Evolutionary conservation across 352 stramenopile species (phyloP), one percentile per base, ranked within the genome.

Genomic region (Phytophthora sansomeana): DNA sequence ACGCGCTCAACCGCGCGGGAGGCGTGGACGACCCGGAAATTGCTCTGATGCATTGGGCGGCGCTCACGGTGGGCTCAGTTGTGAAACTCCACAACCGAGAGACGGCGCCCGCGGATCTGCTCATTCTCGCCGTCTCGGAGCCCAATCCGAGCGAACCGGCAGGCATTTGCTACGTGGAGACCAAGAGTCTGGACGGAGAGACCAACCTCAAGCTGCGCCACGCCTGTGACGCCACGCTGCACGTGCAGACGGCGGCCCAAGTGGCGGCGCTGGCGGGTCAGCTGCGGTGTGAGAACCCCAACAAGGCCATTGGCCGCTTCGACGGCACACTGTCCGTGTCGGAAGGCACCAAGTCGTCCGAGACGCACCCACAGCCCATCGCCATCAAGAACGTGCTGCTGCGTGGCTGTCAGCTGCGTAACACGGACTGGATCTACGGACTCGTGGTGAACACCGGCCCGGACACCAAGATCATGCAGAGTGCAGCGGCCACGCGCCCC

Each of bases 131-230:
- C 0, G 85, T 93, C 4, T 72, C 83, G 8, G 89, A 98, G 64
- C 69, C 81, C 1, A 80, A 93, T 17, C 72, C 81, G 3, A 75
- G 57, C 11, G 69, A 87, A 38, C 83, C 90, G 0, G 85, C 79
- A 5, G 86, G 88, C 24, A 90, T 93, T 28, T 93, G 84, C 70
- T 97, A 95, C 59, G 86, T 96, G 7, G 87, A 97, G 72, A 97
- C 91, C 47, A 92, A 91, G 57, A 93, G 79, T 50, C 68, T 97
- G 7, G 91, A 97, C 54, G 91, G 91, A 11, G 91, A 97, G 46
- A 97, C 91, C 8, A 97, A 97, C 56, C 70, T 98, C 35, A 98
- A 98, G 69, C 65, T 95, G 32, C 85, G 91, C 19, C 77, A 94
- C 21, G 84, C 84, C 0, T 83, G 80, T 17, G 74, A 95, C 26